Evolutionary conservation across 2,329 filamentous ascomycete genomes (phyloP).

Genomic region (Microcyclospora pomicola): DNA sequence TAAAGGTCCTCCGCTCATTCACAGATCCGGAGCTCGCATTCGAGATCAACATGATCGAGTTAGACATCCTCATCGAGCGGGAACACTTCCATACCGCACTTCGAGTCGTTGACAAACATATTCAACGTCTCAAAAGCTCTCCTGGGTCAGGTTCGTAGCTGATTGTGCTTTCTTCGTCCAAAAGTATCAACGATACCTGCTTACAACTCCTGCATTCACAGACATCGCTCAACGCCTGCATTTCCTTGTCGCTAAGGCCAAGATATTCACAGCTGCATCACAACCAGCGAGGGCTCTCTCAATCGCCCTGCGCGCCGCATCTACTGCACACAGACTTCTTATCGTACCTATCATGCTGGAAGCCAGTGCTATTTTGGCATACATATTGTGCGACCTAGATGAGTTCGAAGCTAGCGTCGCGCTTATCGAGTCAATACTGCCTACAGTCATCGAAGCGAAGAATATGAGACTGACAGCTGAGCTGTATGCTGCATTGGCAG

Average conservation of each 20-base stretch:
- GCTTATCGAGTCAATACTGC: conserved; percentile 56
- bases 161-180: neutral
- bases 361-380: conserved; percentile 51
- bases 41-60: conserved; percentile 44
- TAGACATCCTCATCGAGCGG: conserved; percentile 44
- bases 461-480: neutral
- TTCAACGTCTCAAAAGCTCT: conserved; percentile 36
- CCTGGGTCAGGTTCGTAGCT: conserved; percentile 5
- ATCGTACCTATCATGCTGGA: conserved; percentile 60
- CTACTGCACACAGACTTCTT: conserved; percentile 55
- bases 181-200: neutral
- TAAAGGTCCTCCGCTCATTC: conserved; percentile 31
- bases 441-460: conserved; percentile 39
- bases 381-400: conserved; percentile 53
- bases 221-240: conserved; percentile 57
- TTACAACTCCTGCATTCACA: conserved; percentile 17
- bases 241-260: conserved; percentile 58
- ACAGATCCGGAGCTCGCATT: conserved; percentile 46
- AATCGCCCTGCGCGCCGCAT: conserved; percentile 59
- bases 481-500: conserved; percentile 43
- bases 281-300: conserved; percentile 64
- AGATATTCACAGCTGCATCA: conserved; percentile 53
- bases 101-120: conserved; percentile 38
- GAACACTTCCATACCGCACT: conserved; percentile 41
- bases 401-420: conserved; percentile 56